Base-by-base conservation (phyloP, 164 flowering plant genomes). In the Vitis riparia region DNA sequence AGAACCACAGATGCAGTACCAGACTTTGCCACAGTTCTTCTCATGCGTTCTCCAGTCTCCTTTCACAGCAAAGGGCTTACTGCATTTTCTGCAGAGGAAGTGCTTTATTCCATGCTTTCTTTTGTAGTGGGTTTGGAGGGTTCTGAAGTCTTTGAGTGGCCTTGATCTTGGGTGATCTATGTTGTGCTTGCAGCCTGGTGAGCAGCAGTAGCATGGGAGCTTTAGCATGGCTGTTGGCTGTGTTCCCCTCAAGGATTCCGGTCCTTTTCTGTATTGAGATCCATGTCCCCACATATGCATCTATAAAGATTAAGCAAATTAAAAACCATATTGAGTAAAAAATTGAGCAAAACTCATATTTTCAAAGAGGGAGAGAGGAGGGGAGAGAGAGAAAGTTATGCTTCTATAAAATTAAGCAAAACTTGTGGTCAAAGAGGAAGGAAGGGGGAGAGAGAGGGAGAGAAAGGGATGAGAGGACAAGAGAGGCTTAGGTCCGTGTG, bases 231-330 rank as follows among this genome's bases (percentile, higher is more conserved):
- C 82, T 17, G 84, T 75, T 52, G 84, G 86, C 51, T 85, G 84
- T 1, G 75, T 67, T 59, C 84, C 88, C 67, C 66, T 72, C 19
- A 85, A 62, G 1, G 88, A 85, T 27, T 85, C 83, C 17, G 88
- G 84, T 9, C 88, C 88, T 63, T 78, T 82, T 71, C 88, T 76
- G 79, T 82, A 84, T 47, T 84, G 84, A 12, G 88, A 84, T 51
- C 88, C 88, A 76, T 84, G 88, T 9, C 88, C 88, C 88, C 88
- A 84, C 88, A 85, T 85, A 52, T 85, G 88, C 88, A 85, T 85
- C 88, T 85, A 65, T 52, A 55, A 19, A 13, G 10, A 11, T 16
- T 3, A 37, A 6, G 6, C 44, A 37, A 23, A 23, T 23, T 23
- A 23, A 37, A 37, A 37, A 37, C 7, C 44, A 37, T 37, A 37